Percentiles rank a stretch among this genome's conserved stretches.
Conservation (phyloP, 352 stramenopile species). For the Pythium periplocum region DNA sequence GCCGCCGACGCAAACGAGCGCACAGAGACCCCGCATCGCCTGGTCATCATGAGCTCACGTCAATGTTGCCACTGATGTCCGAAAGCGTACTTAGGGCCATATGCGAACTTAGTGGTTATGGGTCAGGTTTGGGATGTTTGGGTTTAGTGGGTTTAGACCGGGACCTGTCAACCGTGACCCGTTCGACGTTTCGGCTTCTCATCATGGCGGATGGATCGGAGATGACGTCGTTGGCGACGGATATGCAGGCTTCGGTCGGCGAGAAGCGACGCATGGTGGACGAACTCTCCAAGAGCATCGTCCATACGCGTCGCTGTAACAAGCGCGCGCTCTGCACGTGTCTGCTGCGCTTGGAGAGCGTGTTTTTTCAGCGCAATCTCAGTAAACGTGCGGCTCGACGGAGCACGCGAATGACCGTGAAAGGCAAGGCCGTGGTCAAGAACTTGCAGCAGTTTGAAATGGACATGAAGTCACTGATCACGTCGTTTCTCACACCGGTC, state of each 20-base stretch:
- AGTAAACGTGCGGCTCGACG: slow-evolving; percentile 15
- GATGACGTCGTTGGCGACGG: too few relatives aligned
- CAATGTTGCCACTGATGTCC: too few relatives aligned
- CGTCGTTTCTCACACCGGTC: slow-evolving; percentile 31
- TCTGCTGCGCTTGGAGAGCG: slow-evolving; percentile 56
- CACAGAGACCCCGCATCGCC: slow-evolving; percentile 2
- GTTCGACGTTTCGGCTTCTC: too few relatives aligned
- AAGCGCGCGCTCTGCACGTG: slow-evolving; percentile 61
- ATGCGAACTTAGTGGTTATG: too few relatives aligned
- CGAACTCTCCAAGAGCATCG: slow-evolving; percentile 12
- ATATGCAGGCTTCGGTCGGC: neutral
- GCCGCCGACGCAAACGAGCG: slow-evolving; percentile 18
- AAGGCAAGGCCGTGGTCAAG: slow-evolving; percentile 18
- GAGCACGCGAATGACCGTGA: slow-evolving; percentile 2
- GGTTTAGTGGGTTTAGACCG: too few relatives aligned
- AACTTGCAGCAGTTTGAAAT: slow-evolving; percentile 49
- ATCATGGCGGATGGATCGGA: too few relatives aligned
- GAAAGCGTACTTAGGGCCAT: too few relatives aligned
- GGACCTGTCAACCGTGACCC: too few relatives aligned
- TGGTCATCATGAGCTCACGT: neutral
- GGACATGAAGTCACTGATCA: slow-evolving; percentile 42
- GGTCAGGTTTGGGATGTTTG: too few relatives aligned
- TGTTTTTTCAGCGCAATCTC: slow-evolving; percentile 65
- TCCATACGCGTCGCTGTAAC: slow-evolving; percentile 66
- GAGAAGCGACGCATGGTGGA: neutral